Percentiles rank a stretch among this genome's conserved stretches.
These are phyloP conservation scores for Nepenthes gracilis DNA, from an alignment of 148 eudicot genomes.

Conservation along the genomic window DNA sequence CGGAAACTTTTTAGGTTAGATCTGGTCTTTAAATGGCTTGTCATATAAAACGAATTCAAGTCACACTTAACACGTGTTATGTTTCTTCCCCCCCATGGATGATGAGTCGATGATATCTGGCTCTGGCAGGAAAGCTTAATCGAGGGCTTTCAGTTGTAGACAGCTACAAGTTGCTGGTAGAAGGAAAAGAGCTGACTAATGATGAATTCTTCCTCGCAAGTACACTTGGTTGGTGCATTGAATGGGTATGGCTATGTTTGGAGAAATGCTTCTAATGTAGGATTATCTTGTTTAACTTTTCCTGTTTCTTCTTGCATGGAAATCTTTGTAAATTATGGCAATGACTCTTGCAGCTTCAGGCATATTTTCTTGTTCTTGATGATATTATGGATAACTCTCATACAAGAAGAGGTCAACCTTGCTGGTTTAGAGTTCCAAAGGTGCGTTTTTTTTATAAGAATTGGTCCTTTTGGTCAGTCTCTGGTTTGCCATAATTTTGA, in stretches of 20 bases:
- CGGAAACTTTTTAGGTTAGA: too few relatives aligned
- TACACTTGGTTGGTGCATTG: slow-evolving; percentile 97
- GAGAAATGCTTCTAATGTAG: neutral
- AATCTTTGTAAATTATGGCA: neutral
- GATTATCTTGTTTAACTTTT: neutral
- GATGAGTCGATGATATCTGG: slow-evolving; percentile 2
- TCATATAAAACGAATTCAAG: too few relatives aligned
- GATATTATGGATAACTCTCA: slow-evolving; percentile 85
- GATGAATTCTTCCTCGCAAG: slow-evolving; percentile 78
- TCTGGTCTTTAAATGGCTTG: too few relatives aligned
- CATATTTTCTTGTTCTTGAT: slow-evolving; percentile 83
- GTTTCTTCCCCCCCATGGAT: neutral
- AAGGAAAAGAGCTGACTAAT: slow-evolving; percentile 58
- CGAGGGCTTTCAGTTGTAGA: slow-evolving; percentile 87
- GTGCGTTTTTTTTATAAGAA: slow-evolving; percentile 17
- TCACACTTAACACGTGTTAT: too few relatives aligned
- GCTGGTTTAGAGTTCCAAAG: slow-evolving; percentile 88
- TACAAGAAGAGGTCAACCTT: slow-evolving; percentile 84
- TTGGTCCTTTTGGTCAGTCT: neutral
- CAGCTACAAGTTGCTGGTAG: slow-evolving; percentile 72
- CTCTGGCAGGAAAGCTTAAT: slow-evolving; percentile 70
- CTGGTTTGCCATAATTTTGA: neutral
- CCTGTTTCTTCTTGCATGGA: neutral
- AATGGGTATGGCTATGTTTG: slow-evolving; percentile 56
- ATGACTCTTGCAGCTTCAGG: slow-evolving; percentile 64